Conservation (phyloP, 768 basidiomycete genomes). For the Tulasnella calospora region DNA sequence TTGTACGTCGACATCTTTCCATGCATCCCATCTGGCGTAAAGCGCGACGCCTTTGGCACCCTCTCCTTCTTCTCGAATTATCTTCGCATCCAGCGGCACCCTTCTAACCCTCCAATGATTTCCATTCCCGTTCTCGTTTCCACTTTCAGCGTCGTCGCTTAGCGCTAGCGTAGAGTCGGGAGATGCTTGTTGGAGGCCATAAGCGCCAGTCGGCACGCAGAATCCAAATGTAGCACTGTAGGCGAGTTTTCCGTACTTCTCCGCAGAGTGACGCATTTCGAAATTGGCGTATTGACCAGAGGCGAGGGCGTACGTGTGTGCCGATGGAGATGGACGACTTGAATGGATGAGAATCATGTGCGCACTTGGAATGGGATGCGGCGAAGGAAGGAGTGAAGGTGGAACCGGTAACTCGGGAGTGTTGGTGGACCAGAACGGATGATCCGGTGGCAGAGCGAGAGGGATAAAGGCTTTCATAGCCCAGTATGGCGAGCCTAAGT, state of each 20-base stretch:
- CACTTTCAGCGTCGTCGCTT: slow-evolving; percentile 47
- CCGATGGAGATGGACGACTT: slow-evolving; percentile 37
- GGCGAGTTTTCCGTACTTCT: slow-evolving; percentile 73
- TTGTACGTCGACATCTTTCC: slow-evolving; percentile 65
- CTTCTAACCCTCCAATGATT: slow-evolving; percentile 59
- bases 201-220: slow-evolving; percentile 62
- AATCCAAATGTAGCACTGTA: slow-evolving; percentile 75
- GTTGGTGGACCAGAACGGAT: slow-evolving; percentile 60
- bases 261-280: slow-evolving; percentile 64
- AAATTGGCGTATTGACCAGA: slow-evolving; percentile 65
- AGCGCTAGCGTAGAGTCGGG: slow-evolving; percentile 68
- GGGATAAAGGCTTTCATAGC: slow-evolving; percentile 71
- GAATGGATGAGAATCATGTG: slow-evolving; percentile 60
- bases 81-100: slow-evolving; percentile 16
- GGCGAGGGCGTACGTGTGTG: slow-evolving; percentile 65
- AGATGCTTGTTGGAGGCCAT: slow-evolving; percentile 64
- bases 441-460: slow-evolving; percentile 56
- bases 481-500: slow-evolving; percentile 65
- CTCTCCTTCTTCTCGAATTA: slow-evolving; percentile 29
- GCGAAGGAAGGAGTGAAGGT: slow-evolving; percentile 42
- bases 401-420: slow-evolving; percentile 62
- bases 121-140: slow-evolving; percentile 29
- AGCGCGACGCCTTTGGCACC: slow-evolving; percentile 43
- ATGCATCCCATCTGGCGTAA: slow-evolving; percentile 67
- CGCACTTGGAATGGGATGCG: slow-evolving; percentile 54